These are phyloP conservation scores for Fusarium palustre DNA, from an alignment of 2,329 filamentous ascomycete genomes.

Conservation along the genomic window DNA sequence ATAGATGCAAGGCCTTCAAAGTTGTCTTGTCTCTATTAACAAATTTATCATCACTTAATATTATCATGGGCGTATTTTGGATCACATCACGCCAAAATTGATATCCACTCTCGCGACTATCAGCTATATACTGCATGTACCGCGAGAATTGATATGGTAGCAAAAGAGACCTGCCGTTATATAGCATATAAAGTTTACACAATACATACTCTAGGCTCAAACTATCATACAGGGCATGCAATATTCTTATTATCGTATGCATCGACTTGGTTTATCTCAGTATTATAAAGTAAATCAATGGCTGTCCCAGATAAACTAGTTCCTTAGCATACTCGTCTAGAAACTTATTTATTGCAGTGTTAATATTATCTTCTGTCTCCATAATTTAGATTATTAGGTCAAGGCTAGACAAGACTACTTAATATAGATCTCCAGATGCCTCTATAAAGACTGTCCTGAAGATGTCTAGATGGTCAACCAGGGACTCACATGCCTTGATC, in stretches of 20 bases:
- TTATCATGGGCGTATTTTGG: conserved; percentile 1
- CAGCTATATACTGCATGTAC: conserved; percentile 30
- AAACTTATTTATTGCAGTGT: conserved; percentile 3
- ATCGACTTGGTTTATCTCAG: conserved; percentile 13
- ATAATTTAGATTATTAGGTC: conserved; percentile 3
- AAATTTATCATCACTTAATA: neutral
- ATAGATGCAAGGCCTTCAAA: conserved; percentile 5
- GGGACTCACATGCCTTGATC: neutral
- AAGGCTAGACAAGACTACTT: conserved; percentile 10
- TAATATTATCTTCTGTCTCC: neutral
- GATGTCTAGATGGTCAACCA: conserved; percentile 5
- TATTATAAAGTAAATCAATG: conserved; percentile 5
- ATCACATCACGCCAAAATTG: conserved; percentile 22
- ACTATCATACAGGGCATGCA: conserved; percentile 44
- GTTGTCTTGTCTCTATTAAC: neutral
- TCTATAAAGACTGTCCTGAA: conserved; percentile 20
- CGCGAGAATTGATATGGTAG: conserved; percentile 28
- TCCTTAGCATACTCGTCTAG: neutral
- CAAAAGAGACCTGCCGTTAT: conserved; percentile 18
- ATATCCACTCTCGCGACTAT: neutral
- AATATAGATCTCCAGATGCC: neutral
- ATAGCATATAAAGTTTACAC: conserved; percentile 29
- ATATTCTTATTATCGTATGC: conserved; percentile 32
- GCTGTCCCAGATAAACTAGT: neutral
- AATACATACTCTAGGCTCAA: conserved; percentile 36